Evolutionary conservation across 148 eudicot species (phyloP).

Genomic region (Cornus florida): DNA sequence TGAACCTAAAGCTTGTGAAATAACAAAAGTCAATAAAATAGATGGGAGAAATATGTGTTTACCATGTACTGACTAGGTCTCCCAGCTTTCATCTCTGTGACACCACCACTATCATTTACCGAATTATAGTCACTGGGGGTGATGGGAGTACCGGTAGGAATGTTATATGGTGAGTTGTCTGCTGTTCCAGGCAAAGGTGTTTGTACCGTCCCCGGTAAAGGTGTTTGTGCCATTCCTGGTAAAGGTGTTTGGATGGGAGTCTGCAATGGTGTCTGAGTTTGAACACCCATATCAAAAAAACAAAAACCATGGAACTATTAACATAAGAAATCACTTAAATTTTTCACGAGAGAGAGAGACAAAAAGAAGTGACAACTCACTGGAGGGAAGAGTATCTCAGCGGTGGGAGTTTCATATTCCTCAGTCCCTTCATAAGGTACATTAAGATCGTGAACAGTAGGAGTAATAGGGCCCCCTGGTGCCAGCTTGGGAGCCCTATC

Average conservation of each 20-base stretch:
- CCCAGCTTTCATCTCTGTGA: conserved; percentile 57
- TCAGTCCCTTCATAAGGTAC: conserved; percentile 94
- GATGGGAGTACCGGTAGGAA: conserved; percentile 67
- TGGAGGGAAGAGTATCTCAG: conserved; percentile 94
- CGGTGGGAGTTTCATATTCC: conserved; percentile 97
- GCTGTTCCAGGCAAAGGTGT: conserved; percentile 58
- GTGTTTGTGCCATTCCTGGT: conserved; percentile 50
- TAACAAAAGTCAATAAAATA: background rate
- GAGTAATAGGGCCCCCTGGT: conserved; percentile 55
- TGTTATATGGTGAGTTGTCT: conserved; percentile 76
- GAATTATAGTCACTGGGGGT: conserved; percentile 68
- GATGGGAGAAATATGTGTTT: conserved; percentile 1
- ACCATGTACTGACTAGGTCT: conserved; percentile 86
- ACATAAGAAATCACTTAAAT: background rate
- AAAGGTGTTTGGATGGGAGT: conserved; percentile 70
- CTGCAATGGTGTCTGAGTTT: conserved; percentile 65
- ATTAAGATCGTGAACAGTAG: conserved; percentile 92
- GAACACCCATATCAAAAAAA: background rate
- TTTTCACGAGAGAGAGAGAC: background rate
- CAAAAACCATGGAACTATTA: background rate
- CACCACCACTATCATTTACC: conserved; percentile 34
- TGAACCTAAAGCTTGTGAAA: background rate
- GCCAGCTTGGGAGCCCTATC: conserved; percentile 47
- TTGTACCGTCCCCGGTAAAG: conserved; percentile 65
- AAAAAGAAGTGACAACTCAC: conserved; percentile 36